Evolutionary conservation across 441 rosid species (phyloP).

Genomic region (Aquilaria agallochum): DNA sequence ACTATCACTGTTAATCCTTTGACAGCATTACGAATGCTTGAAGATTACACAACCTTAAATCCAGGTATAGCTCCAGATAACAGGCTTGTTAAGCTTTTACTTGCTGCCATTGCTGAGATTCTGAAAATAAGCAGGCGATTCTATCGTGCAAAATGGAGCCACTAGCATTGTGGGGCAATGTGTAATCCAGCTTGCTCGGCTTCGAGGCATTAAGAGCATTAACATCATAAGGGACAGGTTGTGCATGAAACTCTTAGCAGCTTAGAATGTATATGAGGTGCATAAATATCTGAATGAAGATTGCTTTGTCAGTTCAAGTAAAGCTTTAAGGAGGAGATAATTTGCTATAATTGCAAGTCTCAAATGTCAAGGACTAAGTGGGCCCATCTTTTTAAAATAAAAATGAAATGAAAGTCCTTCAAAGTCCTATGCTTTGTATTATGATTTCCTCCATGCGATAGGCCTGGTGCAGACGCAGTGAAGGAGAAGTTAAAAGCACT

Average conservation of each 20-base stretch:
- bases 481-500: slow-evolving; percentile 54
- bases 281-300: no score
- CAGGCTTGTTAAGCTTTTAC: neutral
- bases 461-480: slow-evolving; percentile 82
- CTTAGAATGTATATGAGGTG: neutral
- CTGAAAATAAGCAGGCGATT: slow-evolving; percentile 49
- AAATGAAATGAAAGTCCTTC: no score
- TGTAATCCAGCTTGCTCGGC: slow-evolving; percentile 73
- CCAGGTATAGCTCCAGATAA: slow-evolving; percentile 39
- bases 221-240: slow-evolving; percentile 88
- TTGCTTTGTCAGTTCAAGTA: no score
- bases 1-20: slow-evolving; percentile 90
- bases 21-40: slow-evolving; percentile 90
- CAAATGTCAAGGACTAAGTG: no score
- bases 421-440: no score
- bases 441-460: slow-evolving; percentile 20
- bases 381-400: no score
- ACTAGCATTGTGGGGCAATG: slow-evolving; percentile 94
- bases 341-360: no score
- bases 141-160: slow-evolving; percentile 91
- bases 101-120: slow-evolving; percentile 17
- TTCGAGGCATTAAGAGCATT: slow-evolving; percentile 64
- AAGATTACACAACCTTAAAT: slow-evolving; percentile 62
- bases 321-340: no score
- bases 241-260: slow-evolving; percentile 6